Evolutionary conservation across 805 yeast species (phyloP).

Genomic region (Metschnikowia arizonensis): DNA sequence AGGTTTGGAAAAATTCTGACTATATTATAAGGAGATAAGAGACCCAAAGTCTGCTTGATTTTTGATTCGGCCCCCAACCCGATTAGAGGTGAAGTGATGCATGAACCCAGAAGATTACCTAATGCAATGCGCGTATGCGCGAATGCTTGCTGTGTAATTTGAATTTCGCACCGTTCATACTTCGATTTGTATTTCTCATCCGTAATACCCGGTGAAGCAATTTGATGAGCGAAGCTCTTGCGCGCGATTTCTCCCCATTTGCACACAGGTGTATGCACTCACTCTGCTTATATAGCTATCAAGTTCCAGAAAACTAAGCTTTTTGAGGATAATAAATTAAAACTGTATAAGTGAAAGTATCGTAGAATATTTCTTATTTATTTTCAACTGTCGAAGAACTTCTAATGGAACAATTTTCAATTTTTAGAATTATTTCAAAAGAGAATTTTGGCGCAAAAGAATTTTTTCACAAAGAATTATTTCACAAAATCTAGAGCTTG

Average conservation of each 20-base stretch:
- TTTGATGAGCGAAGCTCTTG: neutral
- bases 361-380: too few species aligned
- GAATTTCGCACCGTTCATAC: neutral
- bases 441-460: too few species aligned
- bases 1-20: neutral
- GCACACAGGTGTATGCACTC: neutral
- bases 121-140: neutral
- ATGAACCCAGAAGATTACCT: neutral
- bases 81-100: neutral
- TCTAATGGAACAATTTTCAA: too few species aligned
- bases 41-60: neutral
- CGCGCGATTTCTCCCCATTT: neutral
- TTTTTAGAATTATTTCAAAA: too few species aligned
- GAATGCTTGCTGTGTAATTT: neutral
- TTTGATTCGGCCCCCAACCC: neutral
- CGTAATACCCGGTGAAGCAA: slow-evolving; percentile 1
- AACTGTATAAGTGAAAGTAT: too few species aligned
- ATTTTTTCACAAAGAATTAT: too few species aligned
- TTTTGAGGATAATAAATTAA: neutral
- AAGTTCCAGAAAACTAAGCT: neutral
- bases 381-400: too few species aligned
- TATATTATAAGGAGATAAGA: neutral
- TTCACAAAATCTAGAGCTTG: too few species aligned
- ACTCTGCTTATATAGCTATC: too few species aligned
- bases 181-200: neutral